These are phyloP conservation scores for Cystobasidium pallidum DNA, from an alignment of 1,284 basidiomycete species.

Conservation along the genomic window DNA sequence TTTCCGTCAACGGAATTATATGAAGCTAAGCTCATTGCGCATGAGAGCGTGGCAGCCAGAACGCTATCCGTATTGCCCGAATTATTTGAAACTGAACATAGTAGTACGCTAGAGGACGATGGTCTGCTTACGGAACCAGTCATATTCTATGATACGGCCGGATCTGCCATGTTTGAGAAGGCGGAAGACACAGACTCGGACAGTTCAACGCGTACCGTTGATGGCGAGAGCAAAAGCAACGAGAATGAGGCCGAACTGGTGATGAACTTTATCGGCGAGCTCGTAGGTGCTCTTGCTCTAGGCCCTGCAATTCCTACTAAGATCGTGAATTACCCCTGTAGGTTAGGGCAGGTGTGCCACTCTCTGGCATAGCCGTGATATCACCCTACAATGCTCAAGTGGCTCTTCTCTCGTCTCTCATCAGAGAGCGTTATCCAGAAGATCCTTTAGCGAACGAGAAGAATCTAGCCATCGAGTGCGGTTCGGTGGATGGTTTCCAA, in stretches of 20 bases:
- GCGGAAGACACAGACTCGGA: constrained; percentile 54
- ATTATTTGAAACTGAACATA: constrained; percentile 54
- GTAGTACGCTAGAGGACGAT: constrained; percentile 65
- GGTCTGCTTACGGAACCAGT: constrained; percentile 76
- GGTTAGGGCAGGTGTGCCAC: constrained; percentile 70
- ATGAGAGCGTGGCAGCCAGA: constrained; percentile 70
- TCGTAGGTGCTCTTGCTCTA: constrained; percentile 63
- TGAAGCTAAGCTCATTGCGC: constrained; percentile 69
- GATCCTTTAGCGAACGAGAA: neutral
- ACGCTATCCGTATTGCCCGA: constrained; percentile 72
- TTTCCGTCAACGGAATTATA: constrained; percentile 88
- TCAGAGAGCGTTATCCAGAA: constrained; percentile 36
- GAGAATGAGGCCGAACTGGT: constrained; percentile 90
- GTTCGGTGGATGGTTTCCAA: constrained; percentile 91
- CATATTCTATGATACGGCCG: constrained; percentile 87
- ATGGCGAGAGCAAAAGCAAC: constrained; percentile 86
- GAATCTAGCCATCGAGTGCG: constrained; percentile 58
- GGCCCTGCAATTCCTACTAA: neutral
- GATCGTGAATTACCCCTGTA: constrained; percentile 54
- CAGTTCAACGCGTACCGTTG: constrained; percentile 61
- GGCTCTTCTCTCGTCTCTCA: constrained; percentile 67
- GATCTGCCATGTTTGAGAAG: constrained; percentile 86
- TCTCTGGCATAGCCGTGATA: constrained; percentile 82
- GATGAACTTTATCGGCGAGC: constrained; percentile 73
- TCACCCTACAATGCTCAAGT: constrained; percentile 96